Percentiles rank a stretch among this genome's conserved stretches.
Evolutionary conservation across 441 rosid species (phyloP).

Genomic region (Pelargonium myrrhifolium): DNA sequence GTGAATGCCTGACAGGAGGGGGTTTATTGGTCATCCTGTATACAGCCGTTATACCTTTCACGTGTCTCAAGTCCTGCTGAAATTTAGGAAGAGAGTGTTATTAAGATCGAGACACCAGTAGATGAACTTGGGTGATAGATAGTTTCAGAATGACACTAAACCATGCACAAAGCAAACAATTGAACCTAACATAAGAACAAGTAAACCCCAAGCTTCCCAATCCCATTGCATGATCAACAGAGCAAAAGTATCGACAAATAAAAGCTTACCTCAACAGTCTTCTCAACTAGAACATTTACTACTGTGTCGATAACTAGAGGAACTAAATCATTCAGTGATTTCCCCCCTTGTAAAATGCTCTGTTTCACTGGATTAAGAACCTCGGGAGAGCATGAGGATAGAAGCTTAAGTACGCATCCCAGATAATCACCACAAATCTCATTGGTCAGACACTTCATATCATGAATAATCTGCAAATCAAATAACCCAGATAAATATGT

Average conservation of each 20-base stretch:
- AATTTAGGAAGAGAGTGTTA: no score
- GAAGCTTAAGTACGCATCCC: constrained; percentile 44
- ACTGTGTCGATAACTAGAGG: constrained; percentile 51
- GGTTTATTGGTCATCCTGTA: constrained; percentile 92
- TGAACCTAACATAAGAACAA: constrained; percentile 11
- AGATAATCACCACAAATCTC: constrained; percentile 67
- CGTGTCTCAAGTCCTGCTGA: constrained; percentile 69
- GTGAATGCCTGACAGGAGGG: constrained; percentile 86
- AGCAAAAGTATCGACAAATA: constrained; percentile 2
- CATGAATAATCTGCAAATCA: constrained; percentile 78
- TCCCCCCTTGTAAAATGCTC: constrained; percentile 71
- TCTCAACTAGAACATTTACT: constrained; percentile 61
- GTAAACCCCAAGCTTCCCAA: constrained; percentile 10
- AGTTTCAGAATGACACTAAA: constrained; percentile 9
- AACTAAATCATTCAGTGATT: constrained; percentile 44
- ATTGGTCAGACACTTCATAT: constrained; percentile 50
- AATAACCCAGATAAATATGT: constrained; percentile 25
- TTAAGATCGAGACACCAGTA: no score
- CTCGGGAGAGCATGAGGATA: constrained; percentile 66
- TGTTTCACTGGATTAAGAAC: constrained; percentile 57
- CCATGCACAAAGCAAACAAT: constrained; percentile 5
- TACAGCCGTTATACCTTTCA: constrained; percentile 82
- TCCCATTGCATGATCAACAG: constrained; percentile 1
- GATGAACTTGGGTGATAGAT: constrained; percentile 11
- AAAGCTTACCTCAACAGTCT: constrained; percentile 76